Conservation (phyloP, 306 rosid species). For the Cicer cuneatum region DNA sequence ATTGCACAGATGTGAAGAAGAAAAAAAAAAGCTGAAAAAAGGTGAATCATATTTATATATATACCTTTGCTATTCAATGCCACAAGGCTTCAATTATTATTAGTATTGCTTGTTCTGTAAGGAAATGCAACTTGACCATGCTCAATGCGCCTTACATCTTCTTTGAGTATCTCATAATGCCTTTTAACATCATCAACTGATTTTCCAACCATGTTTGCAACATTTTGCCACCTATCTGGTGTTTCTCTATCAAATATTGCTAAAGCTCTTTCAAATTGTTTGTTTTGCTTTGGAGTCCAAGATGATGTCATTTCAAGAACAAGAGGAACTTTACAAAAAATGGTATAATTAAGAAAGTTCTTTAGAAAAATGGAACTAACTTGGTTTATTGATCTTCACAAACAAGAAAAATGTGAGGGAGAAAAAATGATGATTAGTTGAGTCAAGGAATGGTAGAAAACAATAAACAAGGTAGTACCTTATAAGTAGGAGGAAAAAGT, state of each 20-base stretch:
- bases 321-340: conserved; percentile 11
- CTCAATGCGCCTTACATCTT: conserved; percentile 75
- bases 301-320: conserved; percentile 63
- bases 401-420: neutral
- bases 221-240: conserved; percentile 84
- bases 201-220: conserved; percentile 74
- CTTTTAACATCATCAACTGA: conserved; percentile 76
- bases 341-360: neutral
- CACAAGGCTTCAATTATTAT: conserved; percentile 38
- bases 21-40: neutral
- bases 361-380: conserved; percentile 26
- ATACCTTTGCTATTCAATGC: conserved; percentile 39
- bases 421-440: neutral
- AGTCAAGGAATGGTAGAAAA: conserved; percentile 50
- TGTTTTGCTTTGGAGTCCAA: conserved; percentile 78
- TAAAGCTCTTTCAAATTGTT: conserved; percentile 70
- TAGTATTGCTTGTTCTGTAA: conserved; percentile 53
- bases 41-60: neutral
- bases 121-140: conserved; percentile 69
- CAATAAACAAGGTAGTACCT: conserved; percentile 51
- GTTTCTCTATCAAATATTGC: conserved; percentile 72
- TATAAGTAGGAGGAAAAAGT: conserved; percentile 64
- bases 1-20: too few species aligned
- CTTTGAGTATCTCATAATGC: conserved; percentile 79
- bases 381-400: conserved; percentile 19